These are phyloP conservation scores for Bidens hawaiensis DNA, from an alignment of 140 eudicot species.

Conservation along the genomic window DNA sequence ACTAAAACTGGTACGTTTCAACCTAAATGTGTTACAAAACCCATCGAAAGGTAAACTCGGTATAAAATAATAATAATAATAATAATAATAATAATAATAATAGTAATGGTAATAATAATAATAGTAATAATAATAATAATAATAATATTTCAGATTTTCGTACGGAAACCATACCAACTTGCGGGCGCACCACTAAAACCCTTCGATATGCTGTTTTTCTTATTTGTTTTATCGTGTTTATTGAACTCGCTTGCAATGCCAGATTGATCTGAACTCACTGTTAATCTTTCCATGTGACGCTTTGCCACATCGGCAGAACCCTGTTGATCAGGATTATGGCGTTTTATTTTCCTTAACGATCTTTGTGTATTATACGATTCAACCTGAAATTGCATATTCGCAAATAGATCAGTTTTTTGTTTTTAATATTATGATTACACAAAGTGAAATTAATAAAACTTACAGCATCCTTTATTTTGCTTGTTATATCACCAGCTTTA, in stretches of 20 bases:
- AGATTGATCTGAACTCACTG: conserved; percentile 24
- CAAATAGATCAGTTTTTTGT: neutral
- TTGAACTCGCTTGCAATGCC: conserved; percentile 22
- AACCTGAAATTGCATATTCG: conserved; percentile 47
- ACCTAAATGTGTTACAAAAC: neutral
- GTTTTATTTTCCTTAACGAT: conserved; percentile 61
- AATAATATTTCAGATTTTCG: neutral
- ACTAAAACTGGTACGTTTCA: too few relatives aligned
- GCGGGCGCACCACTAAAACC: conserved; percentile 52
- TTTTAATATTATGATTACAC: neutral
- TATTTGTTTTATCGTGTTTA: conserved; percentile 28
- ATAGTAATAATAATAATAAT: too few relatives aligned
- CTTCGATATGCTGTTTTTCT: conserved; percentile 19
- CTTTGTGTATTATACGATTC: conserved; percentile 61
- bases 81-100: too few relatives aligned
- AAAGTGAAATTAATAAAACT: conserved; percentile 26
- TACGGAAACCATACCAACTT: conserved; percentile 40
- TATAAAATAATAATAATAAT: too few relatives aligned
- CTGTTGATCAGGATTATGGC: conserved; percentile 40
- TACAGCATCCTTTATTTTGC: conserved; percentile 64
- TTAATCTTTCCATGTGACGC: conserved; percentile 30
- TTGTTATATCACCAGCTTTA: conserved; percentile 74
- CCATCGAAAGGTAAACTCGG: neutral
- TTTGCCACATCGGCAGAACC: conserved; percentile 32
- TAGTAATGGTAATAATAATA: too few relatives aligned